Evolutionary conservation across 106 monocot species (phyloP).

Genomic region (Dendrobium nobile): DNA sequence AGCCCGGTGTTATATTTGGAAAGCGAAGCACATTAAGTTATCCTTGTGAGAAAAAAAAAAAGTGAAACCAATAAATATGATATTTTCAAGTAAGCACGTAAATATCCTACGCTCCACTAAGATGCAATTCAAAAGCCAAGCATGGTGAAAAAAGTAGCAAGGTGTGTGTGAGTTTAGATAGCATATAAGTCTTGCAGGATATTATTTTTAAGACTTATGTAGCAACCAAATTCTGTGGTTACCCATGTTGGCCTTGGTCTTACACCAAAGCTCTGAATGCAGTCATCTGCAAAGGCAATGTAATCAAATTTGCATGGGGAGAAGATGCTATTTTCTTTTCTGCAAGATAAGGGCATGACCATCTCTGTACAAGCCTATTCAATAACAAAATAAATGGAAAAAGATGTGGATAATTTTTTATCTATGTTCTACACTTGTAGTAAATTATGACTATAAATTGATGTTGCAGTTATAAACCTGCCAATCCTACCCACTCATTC

Average conservation of each 20-base stretch:
- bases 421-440: not conserved
- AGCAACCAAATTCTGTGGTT: conserved; percentile 89
- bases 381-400: conserved; percentile 1
- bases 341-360: conserved; percentile 75
- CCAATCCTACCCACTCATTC: too few species aligned
- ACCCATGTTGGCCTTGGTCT: conserved; percentile 73
- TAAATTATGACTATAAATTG: not conserved
- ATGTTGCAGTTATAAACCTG: conserved; percentile 30
- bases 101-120: not conserved
- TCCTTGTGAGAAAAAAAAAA: too few species aligned
- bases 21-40: not conserved
- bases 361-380: conserved; percentile 80
- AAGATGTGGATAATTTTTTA: not conserved
- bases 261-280: conserved; percentile 46
- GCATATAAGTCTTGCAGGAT: not conserved
- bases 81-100: not conserved
- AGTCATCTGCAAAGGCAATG: conserved; percentile 35
- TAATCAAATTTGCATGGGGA: conserved; percentile 55
- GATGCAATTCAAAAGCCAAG: not conserved
- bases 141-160: not conserved
- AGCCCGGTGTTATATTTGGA: not conserved
- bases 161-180: not conserved
- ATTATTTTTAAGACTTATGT: conserved; percentile 42
- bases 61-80: not conserved
- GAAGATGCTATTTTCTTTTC: conserved; percentile 72